phyloP scores from a whole-genome alignment of 768 basidiomycete species.

The Boletus sensibilis region DNA sequence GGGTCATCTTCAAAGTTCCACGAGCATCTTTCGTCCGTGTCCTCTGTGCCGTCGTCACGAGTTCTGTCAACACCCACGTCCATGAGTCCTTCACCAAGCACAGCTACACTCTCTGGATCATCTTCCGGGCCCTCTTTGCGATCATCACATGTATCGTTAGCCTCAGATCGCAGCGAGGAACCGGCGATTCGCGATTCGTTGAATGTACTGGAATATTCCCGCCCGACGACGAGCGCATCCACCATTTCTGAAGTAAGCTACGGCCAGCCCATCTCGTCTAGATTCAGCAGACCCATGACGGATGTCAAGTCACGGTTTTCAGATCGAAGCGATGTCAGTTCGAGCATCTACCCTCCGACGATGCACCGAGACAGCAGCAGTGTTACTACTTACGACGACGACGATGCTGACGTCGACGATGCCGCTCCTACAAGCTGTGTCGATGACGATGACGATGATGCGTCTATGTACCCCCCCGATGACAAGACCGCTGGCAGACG shows the following conservation, averaged over 20 bases:
- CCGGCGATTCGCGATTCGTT: conserved; percentile 9
- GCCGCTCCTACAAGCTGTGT: conserved; percentile 5
- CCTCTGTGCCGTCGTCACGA: conserved; percentile 21
- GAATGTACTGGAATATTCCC: conserved; percentile 10
- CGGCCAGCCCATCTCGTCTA: conserved; percentile 13
- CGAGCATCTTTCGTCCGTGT: conserved; percentile 33
- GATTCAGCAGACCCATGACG: background rate
- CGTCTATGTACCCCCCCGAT: conserved; percentile 29
- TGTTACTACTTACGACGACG: conserved; percentile 21
- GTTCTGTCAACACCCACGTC: conserved; percentile 6
- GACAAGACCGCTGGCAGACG: conserved; percentile 35
- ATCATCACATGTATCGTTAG: conserved; percentile 22
- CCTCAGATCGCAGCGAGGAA: conserved; percentile 18
- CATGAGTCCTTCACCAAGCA: conserved; percentile 21
- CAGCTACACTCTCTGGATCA: conserved; percentile 26
- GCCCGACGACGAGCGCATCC: conserved; percentile 24
- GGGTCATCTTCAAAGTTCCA: conserved; percentile 30
- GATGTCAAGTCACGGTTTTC: conserved; percentile 21
- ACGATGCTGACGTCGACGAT: conserved; percentile 23
- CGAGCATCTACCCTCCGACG: conserved; percentile 17
- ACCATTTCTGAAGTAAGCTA: conserved; percentile 20
- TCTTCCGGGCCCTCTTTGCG: conserved; percentile 31
- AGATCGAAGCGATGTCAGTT: conserved; percentile 17
- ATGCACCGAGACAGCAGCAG: conserved; percentile 21
- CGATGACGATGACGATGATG: conserved; percentile 30